phyloP scores from a whole-genome alignment of 148 eudicot species.

The Heliamphora exappendiculata region DNA sequence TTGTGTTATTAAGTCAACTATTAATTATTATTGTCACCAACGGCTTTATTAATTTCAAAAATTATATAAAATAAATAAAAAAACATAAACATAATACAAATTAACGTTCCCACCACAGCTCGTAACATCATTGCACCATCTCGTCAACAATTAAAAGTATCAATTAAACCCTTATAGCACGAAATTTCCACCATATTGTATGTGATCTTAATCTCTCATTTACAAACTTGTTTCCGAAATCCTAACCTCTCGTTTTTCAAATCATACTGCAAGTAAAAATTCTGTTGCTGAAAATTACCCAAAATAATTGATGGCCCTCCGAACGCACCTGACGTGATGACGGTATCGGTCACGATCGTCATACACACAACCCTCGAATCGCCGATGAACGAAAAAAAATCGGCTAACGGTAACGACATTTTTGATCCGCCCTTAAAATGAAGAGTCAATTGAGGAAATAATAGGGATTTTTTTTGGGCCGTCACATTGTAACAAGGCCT shows the following conservation, averaged over 20 bases:
- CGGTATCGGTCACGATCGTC: conserved; percentile 37
- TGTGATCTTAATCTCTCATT: background rate
- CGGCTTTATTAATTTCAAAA: no score
- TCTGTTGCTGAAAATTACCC: conserved; percentile 72
- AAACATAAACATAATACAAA: no score
- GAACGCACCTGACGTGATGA: background rate
- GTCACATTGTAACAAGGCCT: conserved; percentile 45
- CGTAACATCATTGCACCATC: no score
- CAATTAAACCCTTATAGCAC: background rate
- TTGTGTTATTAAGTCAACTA: no score
- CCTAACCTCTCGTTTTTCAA: conserved; percentile 60
- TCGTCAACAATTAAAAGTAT: no score
- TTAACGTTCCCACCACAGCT: no score
- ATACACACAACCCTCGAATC: conserved; percentile 37
- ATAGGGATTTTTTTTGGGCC: background rate
- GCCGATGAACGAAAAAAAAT: conserved; percentile 39
- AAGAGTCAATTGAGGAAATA: conserved; percentile 41
- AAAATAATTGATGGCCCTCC: conserved; percentile 51
- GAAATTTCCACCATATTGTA: background rate
- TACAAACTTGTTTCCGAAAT: conserved; percentile 41
- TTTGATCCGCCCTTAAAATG: conserved; percentile 62
- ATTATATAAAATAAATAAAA: no score
- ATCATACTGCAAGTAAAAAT: conserved; percentile 69
- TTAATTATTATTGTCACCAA: no score
- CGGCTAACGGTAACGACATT: conserved; percentile 43